phyloP scores from a whole-genome alignment of 1,284 basidiomycete species.

The Athelia psychrophila region DNA sequence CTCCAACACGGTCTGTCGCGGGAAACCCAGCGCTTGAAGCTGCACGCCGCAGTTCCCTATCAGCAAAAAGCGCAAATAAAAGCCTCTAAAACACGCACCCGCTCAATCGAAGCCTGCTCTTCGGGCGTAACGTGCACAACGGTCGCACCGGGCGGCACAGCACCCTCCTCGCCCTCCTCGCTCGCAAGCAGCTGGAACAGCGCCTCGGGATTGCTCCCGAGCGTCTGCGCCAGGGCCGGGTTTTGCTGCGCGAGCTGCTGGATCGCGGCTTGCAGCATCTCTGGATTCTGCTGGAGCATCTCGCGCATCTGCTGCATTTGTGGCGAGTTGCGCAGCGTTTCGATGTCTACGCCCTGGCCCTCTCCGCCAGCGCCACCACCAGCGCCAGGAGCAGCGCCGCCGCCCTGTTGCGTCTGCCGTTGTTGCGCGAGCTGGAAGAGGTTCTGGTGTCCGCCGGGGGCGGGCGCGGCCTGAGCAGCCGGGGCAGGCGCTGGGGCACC shows the following conservation, averaged over 20 bases:
- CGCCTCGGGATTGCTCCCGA: constrained; percentile 72
- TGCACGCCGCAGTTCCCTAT: constrained; percentile 10
- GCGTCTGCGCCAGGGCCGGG: constrained; percentile 67
- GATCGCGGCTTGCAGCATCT: constrained; percentile 72
- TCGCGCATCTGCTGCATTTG: constrained; percentile 70
- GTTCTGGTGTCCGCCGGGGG: constrained; percentile 54
- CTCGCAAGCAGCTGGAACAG: constrained; percentile 62
- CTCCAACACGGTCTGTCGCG: constrained; percentile 73
- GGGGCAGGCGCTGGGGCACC: constrained; percentile 33
- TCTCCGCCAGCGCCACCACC: constrained; percentile 28
- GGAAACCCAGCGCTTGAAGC: constrained; percentile 86
- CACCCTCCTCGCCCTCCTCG: constrained; percentile 40
- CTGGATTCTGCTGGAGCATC: constrained; percentile 75
- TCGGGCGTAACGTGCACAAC: constrained; percentile 80
- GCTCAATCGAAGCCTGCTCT: constrained; percentile 82
- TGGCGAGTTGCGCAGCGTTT: constrained; percentile 55
- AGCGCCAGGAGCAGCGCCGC: constrained; percentile 28
- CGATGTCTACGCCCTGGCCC: constrained; percentile 43
- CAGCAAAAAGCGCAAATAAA: not conserved
- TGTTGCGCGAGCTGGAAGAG: constrained; percentile 82
- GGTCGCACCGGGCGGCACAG: constrained; percentile 58
- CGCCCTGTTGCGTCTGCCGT: constrained; percentile 48
- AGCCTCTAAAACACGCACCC: constrained; percentile 50
- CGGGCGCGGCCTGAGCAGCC: constrained; percentile 29
- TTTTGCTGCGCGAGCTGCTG: constrained; percentile 79